Evolutionary conservation across 176 grass and related monocot species (phyloP), one percentile per base, ranked within the genome.

Genomic region (Saccharum spontaneum): DNA sequence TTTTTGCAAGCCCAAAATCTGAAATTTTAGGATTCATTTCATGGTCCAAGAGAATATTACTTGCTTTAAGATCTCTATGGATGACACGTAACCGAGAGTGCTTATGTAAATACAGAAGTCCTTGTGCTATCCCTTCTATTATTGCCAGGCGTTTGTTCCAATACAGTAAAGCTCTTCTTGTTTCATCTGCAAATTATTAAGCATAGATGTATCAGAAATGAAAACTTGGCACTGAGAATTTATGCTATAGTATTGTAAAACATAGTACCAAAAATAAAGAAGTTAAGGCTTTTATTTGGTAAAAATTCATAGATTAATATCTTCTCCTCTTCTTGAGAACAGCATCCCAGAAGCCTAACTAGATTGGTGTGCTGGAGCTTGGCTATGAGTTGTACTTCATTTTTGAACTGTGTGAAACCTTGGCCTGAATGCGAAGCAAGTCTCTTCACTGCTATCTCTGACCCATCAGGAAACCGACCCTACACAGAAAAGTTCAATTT

Each of bases 1-100:
- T 71, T 23, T 24, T 71, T 43, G 69, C 69, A 4, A 71, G 69
- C 39, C 38, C 69, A 71, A 71, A 71, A 71, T 71, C 69, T 71
- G 69, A 71, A 44, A 71, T 71, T 71, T 71, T 71, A 13, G 22
- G 69, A 14, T 24, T 71, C 69, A 71, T 44, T 24, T 44, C 69
- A 24, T 0, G 2, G 22, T 43, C 69, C 10, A 71, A n/a, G 10
- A 71, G 69, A 71, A 24, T 71, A 7, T 71, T 44, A 6, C 38
- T 71, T 43, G 69, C 69, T 44, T 71, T 71, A 14, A 71, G 69
- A 71, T 44, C 69, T 71, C 68, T 71, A 39, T 70, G 34, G 36
- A 69, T 69, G 7, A 39, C 34, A 38, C 34, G 67, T 11, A 69
- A 22, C 15, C 67, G 9, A 40, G 67, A 71, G 68, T 71, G 38